Evolutionary conservation across 1,284 basidiomycete species (phyloP).

Genomic region (Peniophora sp.): DNA sequence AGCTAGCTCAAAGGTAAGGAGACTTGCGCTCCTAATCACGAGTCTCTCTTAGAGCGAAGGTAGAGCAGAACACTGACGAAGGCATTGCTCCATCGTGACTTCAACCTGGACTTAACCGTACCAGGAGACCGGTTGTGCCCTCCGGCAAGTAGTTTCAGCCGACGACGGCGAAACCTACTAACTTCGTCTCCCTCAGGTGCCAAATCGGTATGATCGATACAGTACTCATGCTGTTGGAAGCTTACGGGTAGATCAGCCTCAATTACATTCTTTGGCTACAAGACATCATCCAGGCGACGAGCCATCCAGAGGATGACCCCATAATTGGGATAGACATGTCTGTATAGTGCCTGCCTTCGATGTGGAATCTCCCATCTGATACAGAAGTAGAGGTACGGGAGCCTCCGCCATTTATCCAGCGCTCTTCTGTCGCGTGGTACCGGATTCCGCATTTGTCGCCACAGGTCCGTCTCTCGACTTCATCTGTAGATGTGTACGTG

Average conservation of each 20-base stretch:
- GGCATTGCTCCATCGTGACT: constrained; percentile 72
- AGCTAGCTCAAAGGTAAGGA: constrained; percentile 55
- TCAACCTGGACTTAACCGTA: constrained; percentile 52
- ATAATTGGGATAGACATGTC: constrained; percentile 49
- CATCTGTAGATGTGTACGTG: not conserved
- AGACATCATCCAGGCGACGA: constrained; percentile 36
- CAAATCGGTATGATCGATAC: constrained; percentile 52
- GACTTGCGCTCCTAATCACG: not conserved
- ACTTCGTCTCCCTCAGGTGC: constrained; percentile 34
- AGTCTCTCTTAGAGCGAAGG: not conserved
- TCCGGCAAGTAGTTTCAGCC: constrained; percentile 44
- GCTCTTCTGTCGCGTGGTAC: constrained; percentile 53
- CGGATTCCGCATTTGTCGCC: constrained; percentile 53
- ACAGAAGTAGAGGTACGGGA: constrained; percentile 72
- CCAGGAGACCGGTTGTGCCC: constrained; percentile 77
- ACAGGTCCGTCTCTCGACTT: constrained; percentile 46
- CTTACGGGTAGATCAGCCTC: constrained; percentile 36
- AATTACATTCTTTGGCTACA: constrained; percentile 76
- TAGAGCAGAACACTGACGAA: constrained; percentile 60
- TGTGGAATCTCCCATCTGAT: constrained; percentile 3
- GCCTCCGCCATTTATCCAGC: constrained; percentile 88
- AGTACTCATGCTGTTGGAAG: not conserved
- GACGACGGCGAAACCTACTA: not conserved
- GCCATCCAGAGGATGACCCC: constrained; percentile 3
- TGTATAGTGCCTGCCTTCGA: constrained; percentile 9